A percentile compares a stretch with the other conserved stretches of the same genome.
Conservation (phyloP, 2,329 filamentous ascomycete species). For the Diaporthe humulicola region DNA sequence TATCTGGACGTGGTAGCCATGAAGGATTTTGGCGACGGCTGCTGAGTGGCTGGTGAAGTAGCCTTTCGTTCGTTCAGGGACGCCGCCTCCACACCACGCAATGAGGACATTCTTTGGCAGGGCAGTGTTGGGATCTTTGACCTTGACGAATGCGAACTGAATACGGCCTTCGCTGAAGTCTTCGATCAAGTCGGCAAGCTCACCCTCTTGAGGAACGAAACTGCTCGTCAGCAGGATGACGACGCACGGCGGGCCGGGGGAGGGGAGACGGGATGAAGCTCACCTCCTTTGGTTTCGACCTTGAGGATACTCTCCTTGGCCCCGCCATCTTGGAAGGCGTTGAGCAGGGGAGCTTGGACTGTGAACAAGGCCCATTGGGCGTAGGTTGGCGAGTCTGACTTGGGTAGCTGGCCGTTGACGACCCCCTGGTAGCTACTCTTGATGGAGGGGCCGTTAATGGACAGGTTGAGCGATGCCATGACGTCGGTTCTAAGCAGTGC, state of each 20-base stretch:
- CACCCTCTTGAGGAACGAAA: constrained; percentile 75
- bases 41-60: constrained; percentile 97
- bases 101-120: constrained; percentile 95
- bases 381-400: constrained; percentile 80
- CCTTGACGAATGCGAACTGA: constrained; percentile 96
- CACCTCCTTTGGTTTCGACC: constrained; percentile 91
- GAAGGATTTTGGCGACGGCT: constrained; percentile 90
- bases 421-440: constrained; percentile 80
- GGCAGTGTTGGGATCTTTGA: constrained; percentile 92
- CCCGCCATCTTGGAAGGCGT: constrained; percentile 89
- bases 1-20: constrained; percentile 98
- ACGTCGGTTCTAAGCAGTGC: constrained; percentile 42
- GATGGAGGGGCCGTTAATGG: constrained; percentile 85
- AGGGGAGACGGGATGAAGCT: constrained; percentile 44
- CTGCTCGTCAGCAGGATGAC: constrained; percentile 39
- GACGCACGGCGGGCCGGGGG: not conserved
- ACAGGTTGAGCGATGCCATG: constrained; percentile 87
- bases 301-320: constrained; percentile 95
- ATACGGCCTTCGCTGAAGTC: constrained; percentile 97
- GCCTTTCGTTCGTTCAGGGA: constrained; percentile 97
- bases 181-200: constrained; percentile 89
- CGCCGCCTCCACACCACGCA: constrained; percentile 96
- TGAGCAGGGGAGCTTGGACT: constrained; percentile 91
- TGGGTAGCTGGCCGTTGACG: constrained; percentile 64
- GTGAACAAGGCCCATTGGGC: constrained; percentile 95